Percentiles rank a stretch among this genome's conserved stretches.
phyloP scores from a whole-genome alignment of 208 protist genomes.

The Leishmania guyanensis region DNA sequence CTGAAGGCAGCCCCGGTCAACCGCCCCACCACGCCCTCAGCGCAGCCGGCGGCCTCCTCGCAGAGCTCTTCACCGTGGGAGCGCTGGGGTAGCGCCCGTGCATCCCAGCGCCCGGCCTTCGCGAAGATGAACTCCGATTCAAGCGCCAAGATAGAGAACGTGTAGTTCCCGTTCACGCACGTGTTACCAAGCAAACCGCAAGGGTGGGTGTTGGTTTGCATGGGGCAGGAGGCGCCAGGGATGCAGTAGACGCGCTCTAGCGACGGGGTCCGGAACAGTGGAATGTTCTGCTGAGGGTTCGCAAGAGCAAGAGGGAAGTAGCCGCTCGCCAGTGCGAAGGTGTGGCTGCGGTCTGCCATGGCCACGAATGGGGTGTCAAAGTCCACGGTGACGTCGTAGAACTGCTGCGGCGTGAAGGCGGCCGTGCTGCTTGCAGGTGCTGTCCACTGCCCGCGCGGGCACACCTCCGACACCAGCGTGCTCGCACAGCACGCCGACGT shows the following conservation, averaged over 20 bases:
- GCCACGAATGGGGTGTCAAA: not conserved
- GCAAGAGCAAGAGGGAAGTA: not conserved
- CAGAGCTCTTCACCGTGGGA: not conserved
- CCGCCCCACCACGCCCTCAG: not conserved
- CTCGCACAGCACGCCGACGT: slow-evolving; percentile 16
- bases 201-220: too few species aligned
- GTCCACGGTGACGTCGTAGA: slow-evolving; percentile 15
- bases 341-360: not conserved
- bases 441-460: slow-evolving; percentile 24
- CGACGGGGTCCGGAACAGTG: not conserved
- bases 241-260: not conserved
- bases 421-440: not conserved
- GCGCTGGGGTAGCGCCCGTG: not conserved
- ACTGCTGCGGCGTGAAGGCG: slow-evolving; percentile 9
- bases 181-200: slow-evolving; percentile 18
- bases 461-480: slow-evolving; percentile 16
- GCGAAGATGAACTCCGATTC: not conserved
- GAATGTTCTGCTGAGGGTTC: not conserved
- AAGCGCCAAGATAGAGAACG: slow-evolving; percentile 30
- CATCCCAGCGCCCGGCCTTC: not conserved
- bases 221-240: slow-evolving; percentile 5
- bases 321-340: not conserved
- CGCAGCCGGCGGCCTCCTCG: not conserved
- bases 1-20: not conserved
- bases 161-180: slow-evolving; percentile 39